Base-by-base conservation (phyloP, 2,329 filamentous ascomycete species). In the Aspergillus carbonarius region DNA sequence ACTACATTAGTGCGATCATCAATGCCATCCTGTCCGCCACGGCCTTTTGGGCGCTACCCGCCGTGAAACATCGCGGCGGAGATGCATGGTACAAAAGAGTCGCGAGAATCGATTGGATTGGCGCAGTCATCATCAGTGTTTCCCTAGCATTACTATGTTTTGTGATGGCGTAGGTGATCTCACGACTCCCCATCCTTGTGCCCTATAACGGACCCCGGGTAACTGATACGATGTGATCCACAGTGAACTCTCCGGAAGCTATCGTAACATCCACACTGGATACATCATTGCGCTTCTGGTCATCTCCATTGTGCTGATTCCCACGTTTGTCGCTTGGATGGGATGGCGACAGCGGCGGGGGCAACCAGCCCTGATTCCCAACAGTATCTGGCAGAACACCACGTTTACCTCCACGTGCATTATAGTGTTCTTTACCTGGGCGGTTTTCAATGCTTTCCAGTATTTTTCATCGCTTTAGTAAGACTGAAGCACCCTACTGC, bases 311-410 rank as follows among this genome's bases (percentile, higher is more conserved):
- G 62, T 74, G 79, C 2, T 68, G 9, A 61, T 85, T 2, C 79
- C 80, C 0, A 65, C 71, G 0, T 88, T 88, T 66, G 71, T 82
- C 44, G 66, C 74, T 9, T 88, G 85, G 85, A 79, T 85, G 49
- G 75, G 77, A 10, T 73, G 75, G 3, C 82, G 82, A 50, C 80
- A 82, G 49, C 73, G 71, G 10, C 65, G 69, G 0, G 74, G 76
- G 9, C 75, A 74, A 2, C 81, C 84, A 12, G 84, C 84, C 0
- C 68, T 88, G 7, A 87, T 88, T 20, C 86, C 86, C 0, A 88
- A 88, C 67, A 81, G 79, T 0, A 71, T 88, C 0, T 88, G 86
- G 86, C 78, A 73, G n/a, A 86, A 85, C 46, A 68, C 71, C 0
- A 71, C 81, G 2, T 88, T 88, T 64, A 80, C 82, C 0, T 78